phyloP scores from a whole-genome alignment of 306 rosid genomes.

The Quercus engelmannii region DNA sequence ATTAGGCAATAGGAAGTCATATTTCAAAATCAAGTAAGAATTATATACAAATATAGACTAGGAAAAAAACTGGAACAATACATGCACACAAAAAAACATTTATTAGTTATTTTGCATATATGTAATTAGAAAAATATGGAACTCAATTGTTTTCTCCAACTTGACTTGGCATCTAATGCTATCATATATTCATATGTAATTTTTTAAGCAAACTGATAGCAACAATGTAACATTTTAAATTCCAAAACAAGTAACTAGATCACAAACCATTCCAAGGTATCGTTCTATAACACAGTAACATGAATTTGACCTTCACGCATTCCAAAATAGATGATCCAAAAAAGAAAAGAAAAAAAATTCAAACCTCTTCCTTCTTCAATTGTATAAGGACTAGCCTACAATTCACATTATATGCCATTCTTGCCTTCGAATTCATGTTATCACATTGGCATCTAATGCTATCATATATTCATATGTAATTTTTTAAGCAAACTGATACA shows the following conservation, averaged over 20 bases:
- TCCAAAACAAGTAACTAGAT: neutral
- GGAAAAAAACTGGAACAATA: neutral
- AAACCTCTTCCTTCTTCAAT: neutral
- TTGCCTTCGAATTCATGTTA: neutral
- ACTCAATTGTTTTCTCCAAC: neutral
- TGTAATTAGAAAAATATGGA: neutral
- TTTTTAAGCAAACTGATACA: neutral
- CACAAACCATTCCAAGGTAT: neutral
- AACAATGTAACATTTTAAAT: neutral
- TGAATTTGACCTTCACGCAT: neutral
- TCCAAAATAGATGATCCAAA: too few relatives aligned
- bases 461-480: too few relatives aligned
- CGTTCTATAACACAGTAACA: neutral
- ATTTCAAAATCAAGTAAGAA: neutral
- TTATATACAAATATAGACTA: neutral
- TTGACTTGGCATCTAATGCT: neutral
- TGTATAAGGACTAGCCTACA: too few relatives aligned
- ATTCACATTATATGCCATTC: too few relatives aligned
- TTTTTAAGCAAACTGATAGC: neutral
- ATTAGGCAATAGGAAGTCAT: neutral
- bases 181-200: neutral
- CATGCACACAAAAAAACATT: neutral
- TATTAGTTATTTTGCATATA: neutral
- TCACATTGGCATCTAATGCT: too few relatives aligned
- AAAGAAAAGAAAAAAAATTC: too few relatives aligned